Percentiles rank a stretch among this genome's conserved stretches.
These are phyloP conservation scores for Kodamaea neixiangensis DNA, from an alignment of 805 yeast genomes.

Conservation along the genomic window DNA sequence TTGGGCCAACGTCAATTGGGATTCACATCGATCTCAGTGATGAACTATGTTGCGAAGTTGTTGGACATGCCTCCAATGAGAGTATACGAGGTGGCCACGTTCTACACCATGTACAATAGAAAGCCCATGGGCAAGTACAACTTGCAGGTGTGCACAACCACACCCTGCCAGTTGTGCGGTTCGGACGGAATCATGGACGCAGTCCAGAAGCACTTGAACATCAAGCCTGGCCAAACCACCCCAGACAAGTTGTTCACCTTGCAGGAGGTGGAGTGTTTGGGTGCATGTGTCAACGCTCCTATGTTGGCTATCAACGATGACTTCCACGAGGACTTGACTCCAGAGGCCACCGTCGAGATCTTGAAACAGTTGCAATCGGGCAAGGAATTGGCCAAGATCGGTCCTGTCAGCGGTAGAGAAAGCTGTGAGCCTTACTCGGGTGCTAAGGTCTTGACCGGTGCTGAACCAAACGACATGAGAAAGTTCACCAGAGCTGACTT, in stretches of 20 bases:
- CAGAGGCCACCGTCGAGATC: constrained; percentile 60
- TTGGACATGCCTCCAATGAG: constrained; percentile 93
- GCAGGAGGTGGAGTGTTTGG: constrained; percentile 88
- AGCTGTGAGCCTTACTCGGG: constrained; percentile 80
- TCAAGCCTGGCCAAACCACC: constrained; percentile 79
- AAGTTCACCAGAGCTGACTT: constrained; percentile 73
- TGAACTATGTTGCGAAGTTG: constrained; percentile 85
- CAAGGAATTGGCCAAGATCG: constrained; percentile 54
- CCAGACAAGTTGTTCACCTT: constrained; percentile 73
- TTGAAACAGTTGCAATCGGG: constrained; percentile 67
- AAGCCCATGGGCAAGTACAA: constrained; percentile 84
- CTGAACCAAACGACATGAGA: constrained; percentile 69
- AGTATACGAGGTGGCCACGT: constrained; percentile 89
- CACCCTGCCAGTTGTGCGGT: constrained; percentile 85
- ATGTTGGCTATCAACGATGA: constrained; percentile 85
- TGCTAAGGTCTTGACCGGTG: constrained; percentile 56
- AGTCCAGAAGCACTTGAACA: constrained; percentile 56
- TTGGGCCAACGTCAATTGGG: constrained; percentile 88
- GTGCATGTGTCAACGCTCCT: constrained; percentile 91
- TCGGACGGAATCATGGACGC: constrained; percentile 79
- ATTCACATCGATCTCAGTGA: constrained; percentile 80
- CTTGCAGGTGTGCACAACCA: constrained; percentile 84
- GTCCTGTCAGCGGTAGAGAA: constrained; percentile 69
- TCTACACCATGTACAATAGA: constrained; percentile 89
- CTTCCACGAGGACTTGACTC: constrained; percentile 78